phyloP scores from a whole-genome alignment of 371 early-diverging fungal species.

The Circinella umbellata region DNA sequence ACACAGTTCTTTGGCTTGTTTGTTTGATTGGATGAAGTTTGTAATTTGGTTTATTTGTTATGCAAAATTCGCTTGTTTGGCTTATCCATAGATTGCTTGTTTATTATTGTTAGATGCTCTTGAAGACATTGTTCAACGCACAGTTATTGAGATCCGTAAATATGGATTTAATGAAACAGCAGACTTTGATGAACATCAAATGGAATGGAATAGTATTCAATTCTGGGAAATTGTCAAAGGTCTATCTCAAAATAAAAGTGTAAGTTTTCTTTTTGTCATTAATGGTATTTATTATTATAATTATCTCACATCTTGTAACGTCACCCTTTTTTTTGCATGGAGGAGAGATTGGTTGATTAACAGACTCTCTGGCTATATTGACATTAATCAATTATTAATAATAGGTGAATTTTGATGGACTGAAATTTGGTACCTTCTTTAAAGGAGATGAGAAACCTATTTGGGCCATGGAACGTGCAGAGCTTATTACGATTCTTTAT shows the following conservation, averaged over 20 bases:
- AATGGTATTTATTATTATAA: no score
- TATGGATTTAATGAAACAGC: slow-evolving; percentile 76
- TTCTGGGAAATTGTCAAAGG: slow-evolving; percentile 78
- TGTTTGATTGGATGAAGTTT: not conserved
- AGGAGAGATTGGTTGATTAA: no score
- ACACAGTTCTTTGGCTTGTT: not conserved
- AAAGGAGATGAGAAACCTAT: slow-evolving; percentile 78
- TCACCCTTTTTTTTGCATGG: no score
- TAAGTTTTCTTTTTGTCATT: slow-evolving; percentile 30
- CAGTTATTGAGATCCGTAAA: slow-evolving; percentile 86
- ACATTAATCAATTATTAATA: not conserved
- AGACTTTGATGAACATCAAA: slow-evolving; percentile 45
- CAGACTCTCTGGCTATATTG: no score
- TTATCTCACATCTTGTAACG: no score
- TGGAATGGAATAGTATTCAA: slow-evolving; percentile 75
- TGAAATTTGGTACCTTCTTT: slow-evolving; percentile 80
- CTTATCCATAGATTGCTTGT: not conserved
- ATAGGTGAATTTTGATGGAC: slow-evolving; percentile 75
- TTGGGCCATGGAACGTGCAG: slow-evolving; percentile 85
- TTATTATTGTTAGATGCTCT: slow-evolving; percentile 67
- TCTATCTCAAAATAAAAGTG: slow-evolving; percentile 57
- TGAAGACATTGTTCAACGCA: slow-evolving; percentile 77
- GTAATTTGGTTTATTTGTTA: not conserved
- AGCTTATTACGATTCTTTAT: slow-evolving; percentile 76
- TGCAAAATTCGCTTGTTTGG: not conserved